Conservation (phyloP, 805 yeast species). For the Metschnikowia lunata region DNA sequence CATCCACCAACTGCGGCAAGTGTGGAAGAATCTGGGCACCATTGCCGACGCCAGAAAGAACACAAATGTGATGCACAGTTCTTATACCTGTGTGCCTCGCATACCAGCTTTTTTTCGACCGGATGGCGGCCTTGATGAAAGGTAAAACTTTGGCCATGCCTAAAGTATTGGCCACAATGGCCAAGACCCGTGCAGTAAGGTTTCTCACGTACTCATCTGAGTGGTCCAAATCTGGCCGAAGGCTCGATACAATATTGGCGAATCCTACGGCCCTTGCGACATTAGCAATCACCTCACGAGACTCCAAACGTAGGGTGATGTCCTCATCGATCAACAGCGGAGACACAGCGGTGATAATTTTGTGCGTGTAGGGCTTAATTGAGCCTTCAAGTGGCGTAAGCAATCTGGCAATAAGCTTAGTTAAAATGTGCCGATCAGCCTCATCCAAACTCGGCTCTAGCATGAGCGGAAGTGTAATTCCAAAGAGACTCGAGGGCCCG, state of each 20-base stretch:
- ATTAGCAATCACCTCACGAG: slow-evolving; percentile 71
- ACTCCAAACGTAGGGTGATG: slow-evolving; percentile 66
- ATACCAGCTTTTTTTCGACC: slow-evolving; percentile 71
- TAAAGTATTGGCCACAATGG: slow-evolving; percentile 75
- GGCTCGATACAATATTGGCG: slow-evolving; percentile 67
- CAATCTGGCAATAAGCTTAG: slow-evolving; percentile 69
- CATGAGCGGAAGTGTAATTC: slow-evolving; percentile 69
- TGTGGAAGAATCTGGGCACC: slow-evolving; percentile 60
- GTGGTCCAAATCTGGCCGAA: slow-evolving; percentile 80
- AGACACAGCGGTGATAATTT: slow-evolving; percentile 66
- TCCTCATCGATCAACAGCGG: slow-evolving; percentile 83
- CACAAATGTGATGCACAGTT: slow-evolving; percentile 71
- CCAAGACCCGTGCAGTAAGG: slow-evolving; percentile 72
- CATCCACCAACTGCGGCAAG: slow-evolving; percentile 57
- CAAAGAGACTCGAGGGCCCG: slow-evolving; percentile 69
- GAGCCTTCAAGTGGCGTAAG: slow-evolving; percentile 60
- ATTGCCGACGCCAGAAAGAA: slow-evolving; percentile 55
- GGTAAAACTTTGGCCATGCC: slow-evolving; percentile 74
- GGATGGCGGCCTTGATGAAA: slow-evolving; percentile 74
- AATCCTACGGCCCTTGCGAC: slow-evolving; percentile 80
- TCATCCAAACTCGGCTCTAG: slow-evolving; percentile 71
- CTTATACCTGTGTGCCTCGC: slow-evolving; percentile 82
- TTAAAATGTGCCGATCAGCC: slow-evolving; percentile 76
- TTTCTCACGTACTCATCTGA: slow-evolving; percentile 78
- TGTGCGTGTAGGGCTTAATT: slow-evolving; percentile 69